These are phyloP conservation scores for Aspergillus sclerotioniger DNA, from an alignment of 495 filamentous ascomycete genomes.

Conservation along the genomic window DNA sequence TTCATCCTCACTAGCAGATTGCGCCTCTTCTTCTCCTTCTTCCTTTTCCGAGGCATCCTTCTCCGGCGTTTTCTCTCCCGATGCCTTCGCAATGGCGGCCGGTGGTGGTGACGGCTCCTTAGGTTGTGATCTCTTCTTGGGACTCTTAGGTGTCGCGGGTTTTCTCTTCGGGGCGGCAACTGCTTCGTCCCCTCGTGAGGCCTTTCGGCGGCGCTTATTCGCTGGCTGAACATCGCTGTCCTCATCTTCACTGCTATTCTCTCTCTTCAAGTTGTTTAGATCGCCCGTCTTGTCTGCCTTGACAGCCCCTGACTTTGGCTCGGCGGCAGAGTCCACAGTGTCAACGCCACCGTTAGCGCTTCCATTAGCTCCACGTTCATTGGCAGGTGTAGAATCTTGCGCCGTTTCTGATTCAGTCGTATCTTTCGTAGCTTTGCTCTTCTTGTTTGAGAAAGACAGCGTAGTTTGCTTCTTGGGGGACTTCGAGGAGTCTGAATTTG, in stretches of 20 bases:
- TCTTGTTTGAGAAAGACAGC: slow-evolving; percentile 57
- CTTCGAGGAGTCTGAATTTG: slow-evolving; percentile 32
- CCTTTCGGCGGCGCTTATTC: slow-evolving; percentile 39
- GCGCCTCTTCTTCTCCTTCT: slow-evolving; percentile 53
- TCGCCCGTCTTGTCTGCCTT: slow-evolving; percentile 27
- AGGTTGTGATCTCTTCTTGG: slow-evolving; percentile 20
- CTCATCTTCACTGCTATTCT: slow-evolving; percentile 44
- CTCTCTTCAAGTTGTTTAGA: slow-evolving; percentile 35
- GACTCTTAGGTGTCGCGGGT: slow-evolving; percentile 26
- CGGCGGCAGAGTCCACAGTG: slow-evolving; percentile 27
- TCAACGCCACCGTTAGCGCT: slow-evolving; percentile 43
- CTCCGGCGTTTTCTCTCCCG: slow-evolving; percentile 35
- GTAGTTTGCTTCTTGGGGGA: slow-evolving; percentile 71
- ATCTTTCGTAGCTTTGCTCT: slow-evolving; percentile 27
- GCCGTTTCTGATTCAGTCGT: slow-evolving; percentile 13
- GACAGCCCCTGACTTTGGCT: slow-evolving; percentile 13
- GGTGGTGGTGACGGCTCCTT: slow-evolving; percentile 25
- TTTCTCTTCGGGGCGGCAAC: slow-evolving; percentile 23
- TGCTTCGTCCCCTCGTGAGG: slow-evolving; percentile 7
- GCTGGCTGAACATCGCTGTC: slow-evolving; percentile 55
- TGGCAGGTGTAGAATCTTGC: slow-evolving; percentile 11
- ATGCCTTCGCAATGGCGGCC: slow-evolving; percentile 31
- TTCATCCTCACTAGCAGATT: slow-evolving; percentile 52
- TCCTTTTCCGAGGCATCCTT: slow-evolving; percentile 42
- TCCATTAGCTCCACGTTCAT: slow-evolving; percentile 26